phyloP scores from a whole-genome alignment of 2,329 filamentous ascomycete genomes.

The Ceratocystis colombiana region DNA sequence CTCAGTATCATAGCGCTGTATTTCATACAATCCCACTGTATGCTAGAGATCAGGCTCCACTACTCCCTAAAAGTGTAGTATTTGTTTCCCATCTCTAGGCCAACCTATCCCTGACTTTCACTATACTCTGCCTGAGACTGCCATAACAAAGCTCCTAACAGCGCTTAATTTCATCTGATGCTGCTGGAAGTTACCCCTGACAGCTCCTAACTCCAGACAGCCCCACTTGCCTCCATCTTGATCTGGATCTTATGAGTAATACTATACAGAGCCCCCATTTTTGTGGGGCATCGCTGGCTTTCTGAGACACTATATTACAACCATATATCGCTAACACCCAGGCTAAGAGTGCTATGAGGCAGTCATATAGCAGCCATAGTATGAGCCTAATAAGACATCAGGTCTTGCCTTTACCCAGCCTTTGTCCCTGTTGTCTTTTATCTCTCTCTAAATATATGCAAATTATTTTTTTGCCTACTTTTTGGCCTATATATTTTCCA shows the following conservation, averaged over 20 bases:
- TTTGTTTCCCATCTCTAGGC: not conserved
- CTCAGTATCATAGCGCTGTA: not conserved
- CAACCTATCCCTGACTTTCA: not conserved
- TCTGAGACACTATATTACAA: not conserved
- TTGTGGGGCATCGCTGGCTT: no score
- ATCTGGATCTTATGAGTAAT: no score
- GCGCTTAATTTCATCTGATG: constrained; percentile 14
- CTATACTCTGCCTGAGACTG: not conserved
- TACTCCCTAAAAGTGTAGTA: no score
- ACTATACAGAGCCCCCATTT: no score
- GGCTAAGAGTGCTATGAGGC: not conserved
- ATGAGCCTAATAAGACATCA: not conserved
- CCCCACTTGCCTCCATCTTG: not conserved
- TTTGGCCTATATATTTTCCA: not conserved
- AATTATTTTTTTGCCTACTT: not conserved
- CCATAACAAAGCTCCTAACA: not conserved
- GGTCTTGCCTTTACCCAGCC: not conserved
- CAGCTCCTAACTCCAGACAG: not conserved
- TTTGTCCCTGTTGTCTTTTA: not conserved
- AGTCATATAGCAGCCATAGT: not conserved
- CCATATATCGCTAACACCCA: not conserved
- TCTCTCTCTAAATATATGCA: no score
- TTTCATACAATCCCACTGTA: not conserved
- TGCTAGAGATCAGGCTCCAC: no score
- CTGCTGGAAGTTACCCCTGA: not conserved